Evolutionary conservation across 2,329 filamentous ascomycete species (phyloP).

Genomic region (Colletotrichum lini): DNA sequence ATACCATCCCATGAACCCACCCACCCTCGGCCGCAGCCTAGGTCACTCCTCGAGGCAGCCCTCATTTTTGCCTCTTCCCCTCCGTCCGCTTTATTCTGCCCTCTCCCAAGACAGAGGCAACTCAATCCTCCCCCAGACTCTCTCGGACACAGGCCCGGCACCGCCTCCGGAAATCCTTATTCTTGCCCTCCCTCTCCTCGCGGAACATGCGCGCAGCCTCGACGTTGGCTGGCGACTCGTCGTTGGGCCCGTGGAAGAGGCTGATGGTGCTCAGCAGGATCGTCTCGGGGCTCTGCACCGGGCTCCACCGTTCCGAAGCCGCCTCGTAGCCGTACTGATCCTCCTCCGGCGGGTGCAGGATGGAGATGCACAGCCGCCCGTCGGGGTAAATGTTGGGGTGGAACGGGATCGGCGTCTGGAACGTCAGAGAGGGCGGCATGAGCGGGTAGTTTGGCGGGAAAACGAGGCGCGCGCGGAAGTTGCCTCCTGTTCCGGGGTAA

Average conservation of each 20-base stretch:
- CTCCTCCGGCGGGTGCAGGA: conserved; percentile 94
- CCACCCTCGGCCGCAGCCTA: background rate
- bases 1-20: background rate
- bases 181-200: conserved; percentile 75
- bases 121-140: conserved; percentile 81
- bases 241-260: conserved; percentile 92
- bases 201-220: conserved; percentile 92
- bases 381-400: conserved; percentile 94
- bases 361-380: conserved; percentile 95
- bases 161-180: conserved; percentile 82
- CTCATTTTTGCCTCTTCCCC: too few relatives aligned
- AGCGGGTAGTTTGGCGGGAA: conserved; percentile 92
- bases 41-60: too few relatives aligned
- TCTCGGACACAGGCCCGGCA: conserved; percentile 86
- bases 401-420: conserved; percentile 86
- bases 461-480: conserved; percentile 87
- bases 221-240: conserved; percentile 95
- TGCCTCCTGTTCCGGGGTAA: conserved; percentile 75
- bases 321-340: conserved; percentile 95
- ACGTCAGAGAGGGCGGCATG: conserved; percentile 89
- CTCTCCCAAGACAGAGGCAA: background rate
- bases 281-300: conserved; percentile 94
- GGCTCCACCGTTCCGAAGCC: conserved; percentile 91
- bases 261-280: conserved; percentile 94
- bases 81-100: background rate